Base-by-base conservation (phyloP, 2,329 filamentous ascomycete genomes). In the Penicillium sp. region DNA sequence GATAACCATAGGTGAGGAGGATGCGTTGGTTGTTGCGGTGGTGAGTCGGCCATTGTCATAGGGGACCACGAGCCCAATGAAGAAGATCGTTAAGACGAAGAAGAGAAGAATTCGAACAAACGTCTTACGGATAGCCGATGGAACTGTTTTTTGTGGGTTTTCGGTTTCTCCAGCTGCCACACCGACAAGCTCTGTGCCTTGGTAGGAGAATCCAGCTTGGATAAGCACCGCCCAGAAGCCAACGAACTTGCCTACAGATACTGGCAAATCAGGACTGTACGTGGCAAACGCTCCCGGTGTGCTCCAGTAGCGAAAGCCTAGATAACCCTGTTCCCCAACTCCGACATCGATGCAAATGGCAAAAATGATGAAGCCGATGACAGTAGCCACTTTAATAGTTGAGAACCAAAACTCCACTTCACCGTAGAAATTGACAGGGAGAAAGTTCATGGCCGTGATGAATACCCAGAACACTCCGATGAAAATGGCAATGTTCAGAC, bases 351-450 rank as follows among this genome's bases (percentile, higher is more conserved):
- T 82, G 73, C 86, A 89, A 65, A 91, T 88, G 62, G 83, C 86
- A 65, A 92, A 90, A 69, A 93, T 86, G 78, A 90, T 82, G 78
- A 92, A 90, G 43, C 89, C 89, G 38, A 90, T 58, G 33, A 92
- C 84, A 23, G 88, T 90, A 47, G 90, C 68, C 57, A 92, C 88
- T 74, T 93, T 93, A 78, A 93, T 86, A 50, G 81, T 84, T 3
- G 88, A 87, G 66, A 93, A 86, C 83, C 87, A 91, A 75, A 92
- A 90, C 72, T 93, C 90, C 27, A 90, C 79, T 70, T 92, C 88
- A 42, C 89, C 90, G 64, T 90, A 93, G 62, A 86, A 85, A 44
- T 83, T 82, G 43, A 92, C 84, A 2, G 89, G 88, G 29, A 92
- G 71, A 69, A 89, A 86, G 75, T 92, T 92, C 68, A 88, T 68